Percentiles rank a stretch among this genome's conserved stretches.
These are phyloP conservation scores for Aquilaria agallochum DNA, from an alignment of 441 rosid genomes.

Conservation along the genomic window DNA sequence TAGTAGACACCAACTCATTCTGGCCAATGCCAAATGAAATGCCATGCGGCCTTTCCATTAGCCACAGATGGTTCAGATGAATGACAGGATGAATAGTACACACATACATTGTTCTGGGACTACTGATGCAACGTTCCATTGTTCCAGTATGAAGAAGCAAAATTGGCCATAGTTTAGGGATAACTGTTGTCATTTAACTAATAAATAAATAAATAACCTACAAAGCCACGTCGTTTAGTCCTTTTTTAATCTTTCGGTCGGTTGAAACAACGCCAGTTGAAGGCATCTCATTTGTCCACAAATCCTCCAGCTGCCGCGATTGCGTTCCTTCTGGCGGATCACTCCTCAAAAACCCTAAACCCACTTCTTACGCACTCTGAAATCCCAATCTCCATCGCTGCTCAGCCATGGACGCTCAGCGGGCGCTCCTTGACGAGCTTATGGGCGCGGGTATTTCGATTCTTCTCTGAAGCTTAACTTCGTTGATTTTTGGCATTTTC, in stretches of 20 bases:
- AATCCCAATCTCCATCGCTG: not conserved
- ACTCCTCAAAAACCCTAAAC: constrained; percentile 5
- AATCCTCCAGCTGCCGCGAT: not conserved
- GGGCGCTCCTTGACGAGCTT: constrained; percentile 96
- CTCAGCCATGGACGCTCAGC: constrained; percentile 79
- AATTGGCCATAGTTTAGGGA: too few relatives aligned
- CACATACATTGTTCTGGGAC: too few relatives aligned
- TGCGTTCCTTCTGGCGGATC: not conserved
- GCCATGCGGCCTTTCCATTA: too few relatives aligned
- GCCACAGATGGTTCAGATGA: too few relatives aligned
- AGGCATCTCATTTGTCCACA: constrained; percentile 1
- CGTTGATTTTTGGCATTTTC: not conserved
- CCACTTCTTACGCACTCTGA: not conserved
- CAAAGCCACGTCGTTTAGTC: not conserved
- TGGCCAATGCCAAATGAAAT: too few relatives aligned
- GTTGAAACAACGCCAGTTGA: not conserved
- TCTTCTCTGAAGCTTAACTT: not conserved
- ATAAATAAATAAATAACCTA: too few relatives aligned
- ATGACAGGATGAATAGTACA: too few relatives aligned
- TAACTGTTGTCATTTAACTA: too few relatives aligned
- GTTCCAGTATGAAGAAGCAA: too few relatives aligned
- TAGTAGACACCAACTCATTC: too few relatives aligned
- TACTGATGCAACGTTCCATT: too few relatives aligned
- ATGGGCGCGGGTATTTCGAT: constrained; percentile 81
- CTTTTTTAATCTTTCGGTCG: not conserved